Percentiles rank a stretch among this genome's conserved stretches.
Evolutionary conservation across 768 basidiomycete genomes (phyloP).

Genomic region (Leucosporidium scottii): DNA sequence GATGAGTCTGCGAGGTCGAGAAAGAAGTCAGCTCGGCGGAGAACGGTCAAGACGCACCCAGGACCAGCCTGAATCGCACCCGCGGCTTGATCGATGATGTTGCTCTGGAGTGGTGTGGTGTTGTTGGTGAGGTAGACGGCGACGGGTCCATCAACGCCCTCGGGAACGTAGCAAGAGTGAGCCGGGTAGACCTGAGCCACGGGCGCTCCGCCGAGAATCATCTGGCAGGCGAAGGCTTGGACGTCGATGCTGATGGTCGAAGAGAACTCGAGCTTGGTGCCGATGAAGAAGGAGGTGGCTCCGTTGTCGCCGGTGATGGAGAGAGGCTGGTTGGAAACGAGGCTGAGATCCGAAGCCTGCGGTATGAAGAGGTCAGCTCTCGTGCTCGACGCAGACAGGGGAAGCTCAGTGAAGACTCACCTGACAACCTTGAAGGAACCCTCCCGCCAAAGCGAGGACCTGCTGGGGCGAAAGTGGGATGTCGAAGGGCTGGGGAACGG

Average conservation of each 20-base stretch:
- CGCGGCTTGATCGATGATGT: slow-evolving; percentile 54
- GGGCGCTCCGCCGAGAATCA: slow-evolving; percentile 59
- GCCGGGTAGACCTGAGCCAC: slow-evolving; percentile 57
- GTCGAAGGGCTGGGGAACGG: slow-evolving; percentile 66
- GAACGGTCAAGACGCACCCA: slow-evolving; percentile 34
- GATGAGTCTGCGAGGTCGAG: slow-evolving; percentile 9
- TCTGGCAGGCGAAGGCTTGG: slow-evolving; percentile 55
- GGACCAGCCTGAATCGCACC: slow-evolving; percentile 63
- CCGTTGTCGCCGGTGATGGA: not conserved
- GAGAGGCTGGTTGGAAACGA: slow-evolving; percentile 25
- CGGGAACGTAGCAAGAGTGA: slow-evolving; percentile 57
- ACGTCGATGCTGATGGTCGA: not conserved
- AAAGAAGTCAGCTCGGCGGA: no score
- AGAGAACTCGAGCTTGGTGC: slow-evolving; percentile 11
- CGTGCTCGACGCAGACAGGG: no score
- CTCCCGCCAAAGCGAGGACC: slow-evolving; percentile 26
- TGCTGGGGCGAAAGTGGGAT: slow-evolving; percentile 50
- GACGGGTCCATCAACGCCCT: slow-evolving; percentile 54
- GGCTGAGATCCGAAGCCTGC: not conserved
- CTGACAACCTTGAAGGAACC: slow-evolving; percentile 28
- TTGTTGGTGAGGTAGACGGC: slow-evolving; percentile 43
- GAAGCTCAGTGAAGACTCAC: not conserved
- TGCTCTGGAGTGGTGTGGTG: slow-evolving; percentile 57
- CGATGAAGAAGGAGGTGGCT: slow-evolving; percentile 4
- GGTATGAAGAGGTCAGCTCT: no score